Percentiles rank a stretch among this genome's conserved stretches.
These are phyloP conservation scores for Pyricularia sp. DNA, from an alignment of 2,329 filamentous ascomycete species.

Conservation along the genomic window DNA sequence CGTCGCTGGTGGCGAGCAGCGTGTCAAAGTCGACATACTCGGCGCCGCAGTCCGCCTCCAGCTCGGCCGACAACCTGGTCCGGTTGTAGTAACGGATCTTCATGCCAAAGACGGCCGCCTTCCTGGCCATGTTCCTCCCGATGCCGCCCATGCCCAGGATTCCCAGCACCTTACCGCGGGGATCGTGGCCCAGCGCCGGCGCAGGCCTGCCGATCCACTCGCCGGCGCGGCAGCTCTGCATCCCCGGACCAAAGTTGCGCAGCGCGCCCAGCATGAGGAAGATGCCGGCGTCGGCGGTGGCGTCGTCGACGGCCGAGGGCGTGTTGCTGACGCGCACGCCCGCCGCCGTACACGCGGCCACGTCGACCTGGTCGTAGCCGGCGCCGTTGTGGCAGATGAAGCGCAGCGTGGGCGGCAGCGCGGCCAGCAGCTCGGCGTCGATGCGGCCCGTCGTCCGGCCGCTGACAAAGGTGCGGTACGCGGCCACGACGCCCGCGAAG, in stretches of 20 bases:
- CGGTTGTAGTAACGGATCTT: constrained; percentile 55
- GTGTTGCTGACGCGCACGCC: constrained; percentile 34
- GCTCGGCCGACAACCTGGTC: constrained; percentile 30
- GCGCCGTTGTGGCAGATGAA: constrained; percentile 54
- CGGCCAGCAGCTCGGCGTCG: constrained; percentile 21
- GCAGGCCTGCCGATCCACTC: background rate
- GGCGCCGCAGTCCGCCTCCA: constrained; percentile 29
- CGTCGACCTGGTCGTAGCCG: constrained; percentile 54
- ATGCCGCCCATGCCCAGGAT: constrained; percentile 63
- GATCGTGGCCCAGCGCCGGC: background rate
- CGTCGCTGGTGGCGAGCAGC: constrained; percentile 46
- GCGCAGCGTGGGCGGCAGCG: constrained; percentile 41
- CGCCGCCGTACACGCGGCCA: constrained; percentile 27
- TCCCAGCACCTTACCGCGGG: constrained; percentile 46
- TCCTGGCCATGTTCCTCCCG: constrained; percentile 51
- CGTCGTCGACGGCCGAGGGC: constrained; percentile 30
- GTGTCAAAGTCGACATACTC: constrained; percentile 36
- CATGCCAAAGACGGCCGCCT: constrained; percentile 51
- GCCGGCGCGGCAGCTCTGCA: constrained; percentile 27
- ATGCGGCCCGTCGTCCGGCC: constrained; percentile 15
- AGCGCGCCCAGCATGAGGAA: constrained; percentile 36
- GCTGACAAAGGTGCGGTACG: constrained; percentile 41
- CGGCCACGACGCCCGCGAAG: constrained; percentile 9
- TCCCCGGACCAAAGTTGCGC: constrained; percentile 37
- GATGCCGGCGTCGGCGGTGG: constrained; percentile 31